Conservation (phyloP, 1,284 basidiomycete species). For the Irpex sp. region DNA sequence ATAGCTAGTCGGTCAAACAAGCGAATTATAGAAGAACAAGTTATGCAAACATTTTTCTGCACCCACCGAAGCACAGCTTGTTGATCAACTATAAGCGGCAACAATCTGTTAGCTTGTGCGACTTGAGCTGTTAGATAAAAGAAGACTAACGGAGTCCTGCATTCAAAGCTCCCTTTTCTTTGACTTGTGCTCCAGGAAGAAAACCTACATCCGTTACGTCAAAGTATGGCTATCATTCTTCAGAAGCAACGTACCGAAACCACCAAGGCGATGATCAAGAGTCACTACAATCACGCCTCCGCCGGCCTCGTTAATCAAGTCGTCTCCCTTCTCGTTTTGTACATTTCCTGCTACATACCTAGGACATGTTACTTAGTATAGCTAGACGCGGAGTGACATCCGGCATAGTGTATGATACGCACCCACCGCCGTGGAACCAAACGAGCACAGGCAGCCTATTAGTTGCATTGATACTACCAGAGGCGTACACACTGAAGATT, state of each 20-base stretch:
- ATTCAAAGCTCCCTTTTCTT: background rate
- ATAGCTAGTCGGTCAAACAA: background rate
- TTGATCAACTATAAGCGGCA: background rate
- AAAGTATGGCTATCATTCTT: too few relatives aligned
- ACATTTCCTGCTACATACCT: background rate
- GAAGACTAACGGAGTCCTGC: background rate
- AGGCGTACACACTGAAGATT: background rate
- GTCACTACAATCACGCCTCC: background rate
- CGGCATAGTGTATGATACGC: background rate
- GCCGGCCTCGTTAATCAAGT: background rate
- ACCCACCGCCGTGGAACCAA: background rate
- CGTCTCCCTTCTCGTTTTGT: background rate
- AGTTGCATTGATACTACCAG: background rate
- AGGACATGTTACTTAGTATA: background rate
- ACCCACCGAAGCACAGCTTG: background rate
- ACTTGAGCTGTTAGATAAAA: background rate
- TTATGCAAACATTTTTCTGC: background rate
- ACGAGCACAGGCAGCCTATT: background rate
- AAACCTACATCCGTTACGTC: background rate
- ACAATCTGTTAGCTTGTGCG: background rate
- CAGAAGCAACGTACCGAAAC: background rate
- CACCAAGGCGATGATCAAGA: background rate
- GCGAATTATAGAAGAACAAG: background rate
- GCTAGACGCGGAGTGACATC: background rate
- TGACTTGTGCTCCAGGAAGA: background rate